These are phyloP conservation scores for Farysia itapuensis DNA, from an alignment of 1,284 basidiomycete genomes.

Conservation along the genomic window DNA sequence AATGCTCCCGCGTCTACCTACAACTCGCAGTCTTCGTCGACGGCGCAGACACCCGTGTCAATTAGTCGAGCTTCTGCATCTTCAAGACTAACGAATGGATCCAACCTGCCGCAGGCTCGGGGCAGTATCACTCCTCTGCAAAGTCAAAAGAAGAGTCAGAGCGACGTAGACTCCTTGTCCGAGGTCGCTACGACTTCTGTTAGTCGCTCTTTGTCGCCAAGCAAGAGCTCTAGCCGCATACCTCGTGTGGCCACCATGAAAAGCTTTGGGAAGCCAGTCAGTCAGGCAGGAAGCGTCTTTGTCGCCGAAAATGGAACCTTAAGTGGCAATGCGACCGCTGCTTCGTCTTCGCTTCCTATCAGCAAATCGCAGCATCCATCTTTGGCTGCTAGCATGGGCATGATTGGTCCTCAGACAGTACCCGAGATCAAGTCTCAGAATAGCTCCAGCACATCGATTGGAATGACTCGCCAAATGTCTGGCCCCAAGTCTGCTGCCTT, in stretches of 20 bases:
- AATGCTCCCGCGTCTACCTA: too few species aligned
- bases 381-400: slow-evolving; percentile 50
- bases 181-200: neutral
- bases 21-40: too few species aligned
- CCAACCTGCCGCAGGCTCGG: too few species aligned
- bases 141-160: too few species aligned
- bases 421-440: slow-evolving; percentile 25
- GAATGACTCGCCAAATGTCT: slow-evolving; percentile 6
- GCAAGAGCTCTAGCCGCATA: slow-evolving; percentile 41
- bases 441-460: slow-evolving; percentile 18
- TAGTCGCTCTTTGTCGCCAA: slow-evolving; percentile 20
- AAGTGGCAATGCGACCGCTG: slow-evolving; percentile 11
- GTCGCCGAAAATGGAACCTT: slow-evolving; percentile 12
- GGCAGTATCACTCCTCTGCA: slow-evolving; percentile 1
- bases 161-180: neutral
- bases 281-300: slow-evolving; percentile 1
- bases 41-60: too few species aligned
- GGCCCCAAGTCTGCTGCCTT: slow-evolving; percentile 21
- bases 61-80: too few species aligned
- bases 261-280: slow-evolving; percentile 4
- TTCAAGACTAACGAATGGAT: too few species aligned
- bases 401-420: slow-evolving; percentile 19
- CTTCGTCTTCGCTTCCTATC: slow-evolving; percentile 18
- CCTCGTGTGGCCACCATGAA: slow-evolving; percentile 38
- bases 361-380: slow-evolving; percentile 47